Percentiles rank a stretch among this genome's conserved stretches.
phyloP scores from a whole-genome alignment of 192 early-diverging fungal species.

The Coemansia pectinata region DNA sequence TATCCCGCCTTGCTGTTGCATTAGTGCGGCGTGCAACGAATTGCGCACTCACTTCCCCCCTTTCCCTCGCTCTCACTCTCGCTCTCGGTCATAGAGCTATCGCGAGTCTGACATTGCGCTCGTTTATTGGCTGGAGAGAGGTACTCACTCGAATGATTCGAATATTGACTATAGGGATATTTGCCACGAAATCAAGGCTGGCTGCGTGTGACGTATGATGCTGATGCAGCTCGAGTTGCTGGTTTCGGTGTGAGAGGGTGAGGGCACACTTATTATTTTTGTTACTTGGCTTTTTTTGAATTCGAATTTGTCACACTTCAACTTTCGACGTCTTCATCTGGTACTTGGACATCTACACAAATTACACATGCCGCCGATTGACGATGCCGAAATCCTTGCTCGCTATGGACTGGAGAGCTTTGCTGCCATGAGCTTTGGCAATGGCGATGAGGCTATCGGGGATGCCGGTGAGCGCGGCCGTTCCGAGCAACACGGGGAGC shows the following conservation, averaged over 20 bases:
- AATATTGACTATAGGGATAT: neutral
- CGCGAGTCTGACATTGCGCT: neutral
- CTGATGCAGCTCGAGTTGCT: neutral
- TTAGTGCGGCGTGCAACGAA: neutral
- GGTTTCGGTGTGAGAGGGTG: no score
- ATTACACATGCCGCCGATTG: conserved; percentile 33
- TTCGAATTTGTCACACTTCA: no score
- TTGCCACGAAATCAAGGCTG: no score
- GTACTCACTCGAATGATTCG: neutral
- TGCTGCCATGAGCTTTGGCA: conserved; percentile 23
- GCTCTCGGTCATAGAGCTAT: neutral
- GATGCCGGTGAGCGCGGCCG: conserved; percentile 10
- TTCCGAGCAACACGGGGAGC: conserved; percentile 17
- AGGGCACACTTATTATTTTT: no score
- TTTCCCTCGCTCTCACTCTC: neutral
- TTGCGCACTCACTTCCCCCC: neutral
- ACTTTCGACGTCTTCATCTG: neutral
- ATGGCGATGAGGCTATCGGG: conserved; percentile 11
- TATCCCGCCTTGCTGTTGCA: neutral
- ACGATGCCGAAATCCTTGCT: conserved; percentile 52
- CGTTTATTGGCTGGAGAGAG: neutral
- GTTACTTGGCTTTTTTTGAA: no score
- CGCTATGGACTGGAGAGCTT: conserved; percentile 54
- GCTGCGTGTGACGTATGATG: neutral
- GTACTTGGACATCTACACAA: neutral